Percentiles rank a stretch among this genome's conserved stretches.
phyloP scores from a whole-genome alignment of 164 flowering plant genomes.

The Vitis labrusca region DNA sequence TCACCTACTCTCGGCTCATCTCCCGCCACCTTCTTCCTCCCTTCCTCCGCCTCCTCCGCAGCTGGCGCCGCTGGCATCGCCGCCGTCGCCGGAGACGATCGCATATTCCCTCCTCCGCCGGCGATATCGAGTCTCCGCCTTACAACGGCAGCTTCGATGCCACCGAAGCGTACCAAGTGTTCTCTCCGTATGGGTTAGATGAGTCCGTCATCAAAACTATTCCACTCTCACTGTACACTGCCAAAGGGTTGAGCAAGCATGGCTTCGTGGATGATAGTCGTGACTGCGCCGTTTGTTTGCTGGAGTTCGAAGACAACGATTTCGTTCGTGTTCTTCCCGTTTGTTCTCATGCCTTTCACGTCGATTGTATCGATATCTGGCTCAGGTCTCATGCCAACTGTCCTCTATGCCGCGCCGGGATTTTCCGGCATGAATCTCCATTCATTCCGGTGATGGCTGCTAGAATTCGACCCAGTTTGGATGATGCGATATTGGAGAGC shows the following conservation, averaged over 20 bases:
- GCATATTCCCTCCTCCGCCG: slow-evolving; percentile 24
- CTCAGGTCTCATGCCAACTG: slow-evolving; percentile 91
- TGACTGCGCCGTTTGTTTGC: slow-evolving; percentile 91
- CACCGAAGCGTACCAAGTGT: slow-evolving; percentile 32
- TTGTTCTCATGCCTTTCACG: slow-evolving; percentile 86
- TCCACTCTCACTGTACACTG: slow-evolving; percentile 63
- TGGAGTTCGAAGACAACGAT: slow-evolving; percentile 83
- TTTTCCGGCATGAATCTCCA: slow-evolving; percentile 67
- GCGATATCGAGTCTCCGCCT: slow-evolving; percentile 50
- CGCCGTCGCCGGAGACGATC: slow-evolving; percentile 36
- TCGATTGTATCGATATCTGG: slow-evolving; percentile 95
- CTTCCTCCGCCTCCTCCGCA: slow-evolving; percentile 29
- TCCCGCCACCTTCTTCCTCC: slow-evolving; percentile 67
- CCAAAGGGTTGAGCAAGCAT: slow-evolving; percentile 8
- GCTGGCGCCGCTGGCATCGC: slow-evolving; percentile 41
- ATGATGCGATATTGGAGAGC: slow-evolving; percentile 47
- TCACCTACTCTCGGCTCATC: slow-evolving; percentile 83
- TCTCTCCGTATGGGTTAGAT: slow-evolving; percentile 77
- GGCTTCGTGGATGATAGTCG: slow-evolving; percentile 16
- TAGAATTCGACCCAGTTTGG: slow-evolving; percentile 77
- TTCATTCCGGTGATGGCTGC: slow-evolving; percentile 86
- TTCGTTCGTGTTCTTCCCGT: slow-evolving; percentile 84
- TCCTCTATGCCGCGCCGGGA: slow-evolving; percentile 88
- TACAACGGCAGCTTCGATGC: slow-evolving; percentile 21
- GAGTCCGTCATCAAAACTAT: slow-evolving; percentile 79